Base-by-base conservation (phyloP, 2,329 filamentous ascomycete species). In the Scedosporium boydii region DNA sequence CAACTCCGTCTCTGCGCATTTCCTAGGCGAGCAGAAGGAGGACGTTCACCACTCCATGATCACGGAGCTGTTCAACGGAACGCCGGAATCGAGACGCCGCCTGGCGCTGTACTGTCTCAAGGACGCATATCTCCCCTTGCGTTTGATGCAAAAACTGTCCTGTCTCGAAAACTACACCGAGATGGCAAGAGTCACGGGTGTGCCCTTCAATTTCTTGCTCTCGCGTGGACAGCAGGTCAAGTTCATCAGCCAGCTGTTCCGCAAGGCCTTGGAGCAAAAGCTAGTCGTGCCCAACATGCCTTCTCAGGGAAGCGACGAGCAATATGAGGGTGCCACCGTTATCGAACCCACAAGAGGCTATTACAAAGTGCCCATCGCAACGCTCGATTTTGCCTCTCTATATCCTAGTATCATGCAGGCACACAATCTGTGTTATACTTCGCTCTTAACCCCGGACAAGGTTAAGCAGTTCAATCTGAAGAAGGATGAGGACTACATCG, bases 31-130 rank as follows among this genome's bases (percentile, higher is more conserved):
- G 73, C 95, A 99, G 72, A 99, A 99, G 72, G 95, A 99, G 76
- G 95, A 99, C 75, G 95, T 99, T 2, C 95, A 99, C 71, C 88
- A 99, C 76, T 97, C 93, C 2, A 99, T 99, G 92, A 99, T 99
- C 69, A 99, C 96, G 0, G 96, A 98, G 71, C 78, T 99, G 3
- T 97, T 93, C 81, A 98, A 99, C 72, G 95, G 95, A 65, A 97
- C 95, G 0, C 87, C 93, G 0, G 95, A 99, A 72, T 96, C 93
- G 3, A 81, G 95, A 67, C 86, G 96, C 69, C 87, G 95, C 76
- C 78, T 99, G 58, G 95, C 95, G 1, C 85, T 99, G 1, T 99
- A 99, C 78, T 99, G 95, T 76, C 76, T 99, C 67, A 99, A 99
- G 75, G 96, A 99, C 77, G 95, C 95, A 0, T 99, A 96, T 70